These are phyloP conservation scores for Hepatocystis sp. DNA, from an alignment of 169 alveolate species.

Conservation along the genomic window DNA sequence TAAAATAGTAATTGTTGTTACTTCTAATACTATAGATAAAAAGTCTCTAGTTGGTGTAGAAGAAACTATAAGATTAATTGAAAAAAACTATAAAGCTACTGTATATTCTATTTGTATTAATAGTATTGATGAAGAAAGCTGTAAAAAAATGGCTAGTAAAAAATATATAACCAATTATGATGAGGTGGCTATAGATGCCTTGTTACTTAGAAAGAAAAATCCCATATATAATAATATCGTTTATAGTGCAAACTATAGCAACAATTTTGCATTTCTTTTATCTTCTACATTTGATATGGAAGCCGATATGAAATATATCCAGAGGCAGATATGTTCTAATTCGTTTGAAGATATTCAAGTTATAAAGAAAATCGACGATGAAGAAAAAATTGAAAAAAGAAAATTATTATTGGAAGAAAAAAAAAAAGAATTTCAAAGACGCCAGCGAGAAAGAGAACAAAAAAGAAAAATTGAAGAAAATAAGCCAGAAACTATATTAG, in stretches of 20 bases:
- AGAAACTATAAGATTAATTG: not conserved
- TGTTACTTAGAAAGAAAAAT: not conserved
- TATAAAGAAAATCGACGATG: not conserved
- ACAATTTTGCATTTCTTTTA: too few relatives aligned
- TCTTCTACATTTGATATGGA: too few relatives aligned
- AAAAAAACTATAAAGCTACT: not conserved
- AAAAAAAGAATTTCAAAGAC: too few relatives aligned
- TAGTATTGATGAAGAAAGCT: not conserved
- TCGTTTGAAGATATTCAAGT: not conserved
- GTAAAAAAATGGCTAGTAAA: not conserved
- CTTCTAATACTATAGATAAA: slow-evolving; percentile 1
- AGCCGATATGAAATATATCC: not conserved
- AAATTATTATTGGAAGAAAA: not conserved
- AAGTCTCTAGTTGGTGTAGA: not conserved
- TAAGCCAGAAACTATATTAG: too few relatives aligned
- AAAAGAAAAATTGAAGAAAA: not conserved
- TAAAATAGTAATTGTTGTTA: slow-evolving; percentile 30
- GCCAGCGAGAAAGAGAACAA: not conserved
- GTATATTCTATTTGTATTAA: slow-evolving; percentile 34
- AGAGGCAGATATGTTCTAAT: not conserved
- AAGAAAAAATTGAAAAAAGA: not conserved
- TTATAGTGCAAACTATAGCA: too few relatives aligned
- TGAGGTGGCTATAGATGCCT: not conserved
- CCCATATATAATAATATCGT: too few relatives aligned
- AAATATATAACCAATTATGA: too few relatives aligned